Evolutionary conservation across 1,284 basidiomycete species (phyloP).

Genomic region (Ustilago tritici): DNA sequence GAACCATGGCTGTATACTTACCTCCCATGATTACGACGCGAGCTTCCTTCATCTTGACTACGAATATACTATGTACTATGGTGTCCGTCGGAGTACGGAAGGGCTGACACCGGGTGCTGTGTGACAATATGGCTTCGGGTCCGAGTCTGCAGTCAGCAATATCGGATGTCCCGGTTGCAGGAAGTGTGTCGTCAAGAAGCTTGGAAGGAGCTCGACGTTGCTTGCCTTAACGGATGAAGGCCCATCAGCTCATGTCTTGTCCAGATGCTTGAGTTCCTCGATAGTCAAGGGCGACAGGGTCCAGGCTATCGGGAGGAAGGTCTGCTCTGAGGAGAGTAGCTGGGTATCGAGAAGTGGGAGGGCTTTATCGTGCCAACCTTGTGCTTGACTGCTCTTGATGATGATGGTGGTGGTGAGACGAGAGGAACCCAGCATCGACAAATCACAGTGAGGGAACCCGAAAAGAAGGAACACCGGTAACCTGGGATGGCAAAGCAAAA

Average conservation of each 20-base stretch:
- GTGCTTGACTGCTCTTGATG: not conserved
- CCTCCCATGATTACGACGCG: conserved; percentile 64
- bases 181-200: not conserved
- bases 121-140: not conserved
- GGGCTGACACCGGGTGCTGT: not conserved
- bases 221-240: not conserved
- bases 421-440: not conserved
- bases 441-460: not conserved
- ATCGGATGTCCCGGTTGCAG: not conserved
- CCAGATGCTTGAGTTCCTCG: not conserved
- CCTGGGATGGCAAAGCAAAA: not conserved
- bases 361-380: not conserved
- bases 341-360: not conserved
- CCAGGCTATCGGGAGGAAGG: not conserved
- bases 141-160: not conserved
- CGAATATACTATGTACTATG: not conserved
- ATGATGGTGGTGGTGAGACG: not conserved
- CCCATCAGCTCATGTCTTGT: not conserved
- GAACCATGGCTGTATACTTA: conserved; percentile 19
- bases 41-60: conserved; percentile 52
- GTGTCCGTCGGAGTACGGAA: not conserved
- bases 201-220: not conserved
- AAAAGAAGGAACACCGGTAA: not conserved
- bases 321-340: not conserved
- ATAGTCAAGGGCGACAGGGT: not conserved